Evolutionary conservation across 192 early-diverging fungal species (phyloP).

Genomic region (Anaeromyces robustus): DNA sequence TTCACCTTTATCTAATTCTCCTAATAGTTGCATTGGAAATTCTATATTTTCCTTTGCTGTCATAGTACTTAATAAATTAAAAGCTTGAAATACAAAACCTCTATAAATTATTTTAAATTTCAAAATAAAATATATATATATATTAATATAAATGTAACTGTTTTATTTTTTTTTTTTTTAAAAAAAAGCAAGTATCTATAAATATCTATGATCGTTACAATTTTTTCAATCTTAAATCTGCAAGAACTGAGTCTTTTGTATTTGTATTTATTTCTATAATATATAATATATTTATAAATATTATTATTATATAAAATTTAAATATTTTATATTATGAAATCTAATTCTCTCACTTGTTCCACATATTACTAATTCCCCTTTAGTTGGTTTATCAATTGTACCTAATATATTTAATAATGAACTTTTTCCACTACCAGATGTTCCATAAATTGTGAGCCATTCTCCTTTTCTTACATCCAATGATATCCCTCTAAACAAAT

Average conservation of each 20-base stretch:
- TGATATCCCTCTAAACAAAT: conserved; percentile 6
- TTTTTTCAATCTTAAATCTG: conserved; percentile 9
- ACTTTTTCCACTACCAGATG: conserved; percentile 15
- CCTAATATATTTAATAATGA: conserved; percentile 14
- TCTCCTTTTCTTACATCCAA: conserved; percentile 12
- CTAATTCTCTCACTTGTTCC: conserved; percentile 2
- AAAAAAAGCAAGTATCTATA: too few species aligned
- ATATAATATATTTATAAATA: too few species aligned
- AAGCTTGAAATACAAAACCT: conserved; percentile 17
- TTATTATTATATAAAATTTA: too few species aligned
- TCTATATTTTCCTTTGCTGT: conserved; percentile 17
- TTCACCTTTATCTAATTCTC: conserved; percentile 3
- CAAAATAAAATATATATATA: too few species aligned
- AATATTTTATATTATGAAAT: too few species aligned
- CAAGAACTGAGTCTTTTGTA: conserved; percentile 11
- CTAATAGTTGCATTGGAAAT: conserved; percentile 15
- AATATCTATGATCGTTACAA: background rate
- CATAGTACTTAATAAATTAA: conserved; percentile 17
- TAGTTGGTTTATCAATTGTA: conserved; percentile 18
- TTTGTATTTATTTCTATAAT: conserved; percentile 10
- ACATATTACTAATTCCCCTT: conserved; percentile 13
- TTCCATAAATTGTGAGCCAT: conserved; percentile 16
- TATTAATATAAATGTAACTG: too few species aligned
- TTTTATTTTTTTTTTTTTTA: too few species aligned
- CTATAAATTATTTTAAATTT: background rate